These are phyloP conservation scores for Yarrowia sp. DNA, from an alignment of 805 yeast genomes.

Conservation along the genomic window DNA sequence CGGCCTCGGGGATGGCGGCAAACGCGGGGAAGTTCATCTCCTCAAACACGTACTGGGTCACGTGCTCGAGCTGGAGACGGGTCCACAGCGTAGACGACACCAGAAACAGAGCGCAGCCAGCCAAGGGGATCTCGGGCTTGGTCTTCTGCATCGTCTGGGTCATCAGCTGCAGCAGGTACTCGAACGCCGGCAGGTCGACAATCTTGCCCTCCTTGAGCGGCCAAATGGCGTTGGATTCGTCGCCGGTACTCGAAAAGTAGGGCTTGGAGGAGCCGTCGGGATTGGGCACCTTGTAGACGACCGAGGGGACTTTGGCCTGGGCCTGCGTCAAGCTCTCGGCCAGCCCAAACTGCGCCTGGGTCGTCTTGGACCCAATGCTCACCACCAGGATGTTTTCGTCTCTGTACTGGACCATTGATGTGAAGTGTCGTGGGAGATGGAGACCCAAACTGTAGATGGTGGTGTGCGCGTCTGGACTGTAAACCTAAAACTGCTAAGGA, in stretches of 20 bases:
- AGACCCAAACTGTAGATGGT: constrained; percentile 22
- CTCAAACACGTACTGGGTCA: constrained; percentile 81
- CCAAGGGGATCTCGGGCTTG: constrained; percentile 52
- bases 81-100: constrained; percentile 75
- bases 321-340: constrained; percentile 79
- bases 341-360: constrained; percentile 81
- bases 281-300: constrained; percentile 58
- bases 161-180: constrained; percentile 63
- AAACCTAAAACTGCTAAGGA: neutral
- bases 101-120: constrained; percentile 70
- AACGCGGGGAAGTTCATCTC: constrained; percentile 73
- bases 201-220: constrained; percentile 75
- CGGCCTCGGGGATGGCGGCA: constrained; percentile 68
- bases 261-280: constrained; percentile 44
- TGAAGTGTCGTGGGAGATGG: constrained; percentile 14
- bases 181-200: constrained; percentile 71
- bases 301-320: constrained; percentile 75
- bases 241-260: constrained; percentile 53
- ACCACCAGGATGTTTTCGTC: constrained; percentile 52
- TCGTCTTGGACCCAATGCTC: constrained; percentile 69
- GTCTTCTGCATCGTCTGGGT: constrained; percentile 57
- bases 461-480: constrained; percentile 29
- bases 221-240: constrained; percentile 55
- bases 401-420: constrained; percentile 49
- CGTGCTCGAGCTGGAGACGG: constrained; percentile 65